Evolutionary conservation across 2,329 filamentous ascomycete species (phyloP).

Genomic region (Aspergillus pseudoviridinutans): DNA sequence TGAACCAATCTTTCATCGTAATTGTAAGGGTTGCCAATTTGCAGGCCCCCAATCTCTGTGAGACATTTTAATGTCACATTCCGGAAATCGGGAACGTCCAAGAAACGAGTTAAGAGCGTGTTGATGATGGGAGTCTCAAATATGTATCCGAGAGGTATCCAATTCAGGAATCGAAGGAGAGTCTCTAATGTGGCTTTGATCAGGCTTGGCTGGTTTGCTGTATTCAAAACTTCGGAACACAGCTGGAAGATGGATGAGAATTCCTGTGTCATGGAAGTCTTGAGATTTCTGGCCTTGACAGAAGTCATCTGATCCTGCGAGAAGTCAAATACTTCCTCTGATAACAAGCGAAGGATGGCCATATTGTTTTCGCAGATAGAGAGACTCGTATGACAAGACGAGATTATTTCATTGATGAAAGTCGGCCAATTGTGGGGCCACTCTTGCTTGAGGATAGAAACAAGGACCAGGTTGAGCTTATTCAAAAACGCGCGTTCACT

Average conservation of each 20-base stretch:
- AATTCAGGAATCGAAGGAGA: constrained; percentile 92
- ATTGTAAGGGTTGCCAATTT: constrained; percentile 69
- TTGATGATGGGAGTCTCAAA: constrained; percentile 97
- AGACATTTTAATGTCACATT: constrained; percentile 95
- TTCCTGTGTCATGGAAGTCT: constrained; percentile 97
- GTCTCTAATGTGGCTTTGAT: constrained; percentile 98
- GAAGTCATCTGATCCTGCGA: constrained; percentile 99
- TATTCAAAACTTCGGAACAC: constrained; percentile 90
- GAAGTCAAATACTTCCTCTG: constrained; percentile 98
- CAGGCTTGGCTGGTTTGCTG: constrained; percentile 79
- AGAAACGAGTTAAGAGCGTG: constrained; percentile 84
- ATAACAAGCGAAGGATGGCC: constrained; percentile 91
- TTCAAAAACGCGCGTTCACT: constrained; percentile 86
- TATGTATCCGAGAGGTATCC: constrained; percentile 97
- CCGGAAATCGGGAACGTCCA: constrained; percentile 90
- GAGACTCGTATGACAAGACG: constrained; percentile 88
- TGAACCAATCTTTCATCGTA: constrained; percentile 95
- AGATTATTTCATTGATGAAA: constrained; percentile 99
- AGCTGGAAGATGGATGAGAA: constrained; percentile 98
- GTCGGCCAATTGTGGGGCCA: constrained; percentile 99
- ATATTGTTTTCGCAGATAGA: constrained; percentile 99
- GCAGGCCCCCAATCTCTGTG: constrained; percentile 92
- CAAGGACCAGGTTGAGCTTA: constrained; percentile 96
- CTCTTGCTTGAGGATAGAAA: constrained; percentile 97
- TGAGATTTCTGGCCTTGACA: constrained; percentile 89